A percentile compares a stretch with the other conserved stretches of the same genome.
Evolutionary conservation across 2,329 filamentous ascomycete species (phyloP).

Genomic region (Monosporascus sp.): DNA sequence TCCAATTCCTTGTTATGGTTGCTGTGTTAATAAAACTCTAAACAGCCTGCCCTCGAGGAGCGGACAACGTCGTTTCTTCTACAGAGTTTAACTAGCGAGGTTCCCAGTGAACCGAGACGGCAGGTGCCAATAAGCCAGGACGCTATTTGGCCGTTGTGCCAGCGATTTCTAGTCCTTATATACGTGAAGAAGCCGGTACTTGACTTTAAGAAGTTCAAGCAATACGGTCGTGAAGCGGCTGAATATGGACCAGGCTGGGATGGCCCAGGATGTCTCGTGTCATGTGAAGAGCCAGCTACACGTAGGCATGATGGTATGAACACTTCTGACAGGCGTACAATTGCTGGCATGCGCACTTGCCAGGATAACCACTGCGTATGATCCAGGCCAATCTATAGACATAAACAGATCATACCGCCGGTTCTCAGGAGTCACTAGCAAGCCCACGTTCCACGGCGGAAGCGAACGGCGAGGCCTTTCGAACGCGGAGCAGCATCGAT

Average conservation of each 20-base stretch:
- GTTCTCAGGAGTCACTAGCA: too few relatives aligned
- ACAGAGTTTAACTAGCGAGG: too few relatives aligned
- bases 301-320: too few relatives aligned
- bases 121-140: not conserved
- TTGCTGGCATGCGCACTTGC: not conserved
- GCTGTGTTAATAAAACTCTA: too few relatives aligned
- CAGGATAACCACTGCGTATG: not conserved
- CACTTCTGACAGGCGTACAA: not conserved
- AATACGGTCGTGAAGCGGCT: not conserved
- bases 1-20: too few relatives aligned
- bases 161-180: not conserved
- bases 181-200: too few relatives aligned
- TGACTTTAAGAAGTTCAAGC: not conserved
- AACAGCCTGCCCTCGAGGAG: too few relatives aligned
- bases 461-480: conserved; percentile 1
- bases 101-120: too few relatives aligned
- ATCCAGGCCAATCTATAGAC: too few relatives aligned
- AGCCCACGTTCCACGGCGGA: not conserved
- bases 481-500: not conserved
- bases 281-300: not conserved
- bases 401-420: too few relatives aligned
- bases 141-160: not conserved
- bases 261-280: conserved; percentile 2
- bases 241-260: conserved; percentile 3
- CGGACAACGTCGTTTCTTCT: too few relatives aligned